Base-by-base conservation (phyloP, 768 basidiomycete species). In the Russula dissimulans region DNA sequence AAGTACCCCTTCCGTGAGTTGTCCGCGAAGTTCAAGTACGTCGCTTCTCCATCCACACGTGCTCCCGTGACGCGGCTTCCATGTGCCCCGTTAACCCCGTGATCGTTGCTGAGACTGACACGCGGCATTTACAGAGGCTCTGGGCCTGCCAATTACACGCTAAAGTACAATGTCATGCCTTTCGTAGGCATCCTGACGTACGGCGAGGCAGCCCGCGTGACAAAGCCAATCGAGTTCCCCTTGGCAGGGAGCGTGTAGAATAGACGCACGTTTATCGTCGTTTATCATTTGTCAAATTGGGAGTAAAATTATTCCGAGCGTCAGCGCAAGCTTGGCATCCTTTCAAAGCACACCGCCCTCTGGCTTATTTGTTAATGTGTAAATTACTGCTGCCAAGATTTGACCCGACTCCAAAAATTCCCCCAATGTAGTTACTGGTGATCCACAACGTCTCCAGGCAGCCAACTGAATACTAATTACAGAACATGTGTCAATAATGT, bases 151-250 rank as follows among this genome's bases (percentile, higher is more conserved):
- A 75, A 82, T 60, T 94, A 89, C 70, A 75, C 80, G 1, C 78
- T 95, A 31, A 89, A 87, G 67, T 95, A 94, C 73, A 92, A 94
- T 68, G 69, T 92, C 36, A 94, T 95, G 91, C 93, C 93, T 7
- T 85, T 87, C 68, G 89, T 95, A 18, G 93, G 93, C 18, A 66
- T 84, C 46, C 78, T 94, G 50, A 85, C 81, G 3, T 87, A 86
- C 53, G 92, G 91, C 29, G 87, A 90, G 70, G 90, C 84, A 14
- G 77, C 77, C 49, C 75, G 77, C 49, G 79, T 76, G 41, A 61
- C 60, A 18, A 67, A 71, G 58, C 70, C 74, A 29, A 68, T 77
- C 9, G 60, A 69, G 5, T 74, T 74, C 67, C 73, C 73, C 46
- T 64, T 65, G 50, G 62, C 64, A 34, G 54, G 52, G 65, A 65